phyloP scores from a whole-genome alignment of 805 yeast genomes.

The Candida patagonica region DNA sequence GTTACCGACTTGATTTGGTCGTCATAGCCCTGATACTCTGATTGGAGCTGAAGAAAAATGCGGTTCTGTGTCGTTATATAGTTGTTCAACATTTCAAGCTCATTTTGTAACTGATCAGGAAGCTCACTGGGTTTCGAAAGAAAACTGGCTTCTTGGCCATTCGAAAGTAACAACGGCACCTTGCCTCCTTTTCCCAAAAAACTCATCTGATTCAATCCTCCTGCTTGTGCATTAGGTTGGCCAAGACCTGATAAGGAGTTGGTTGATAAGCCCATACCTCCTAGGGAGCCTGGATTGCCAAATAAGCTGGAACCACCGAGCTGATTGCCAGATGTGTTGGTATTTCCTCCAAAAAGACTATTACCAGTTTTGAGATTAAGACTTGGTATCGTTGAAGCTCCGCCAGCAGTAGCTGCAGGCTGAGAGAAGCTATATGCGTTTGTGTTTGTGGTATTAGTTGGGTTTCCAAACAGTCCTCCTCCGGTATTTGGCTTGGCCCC shows the following conservation, averaged over 20 bases:
- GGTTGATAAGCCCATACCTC: too few species aligned
- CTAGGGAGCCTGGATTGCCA: too few species aligned
- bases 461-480: conserved; percentile 27
- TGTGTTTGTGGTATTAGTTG: conserved; percentile 10
- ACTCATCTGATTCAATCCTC: not conserved
- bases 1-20: conserved; percentile 44
- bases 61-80: conserved; percentile 46
- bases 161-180: not conserved
- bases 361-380: too few species aligned
- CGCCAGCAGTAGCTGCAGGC: too few species aligned
- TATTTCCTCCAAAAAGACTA: too few species aligned
- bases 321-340: too few species aligned
- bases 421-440: too few species aligned
- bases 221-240: too few species aligned
- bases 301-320: too few species aligned
- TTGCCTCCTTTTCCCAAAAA: not conserved
- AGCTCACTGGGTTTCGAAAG: conserved; percentile 44
- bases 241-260: too few species aligned
- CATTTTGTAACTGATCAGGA: conserved; percentile 43
- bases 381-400: too few species aligned
- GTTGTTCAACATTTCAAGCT: conserved; percentile 45
- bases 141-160: conserved; percentile 1
- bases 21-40: conserved; percentile 33
- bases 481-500: conserved; percentile 5
- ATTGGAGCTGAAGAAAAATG: conserved; percentile 41